Percentiles rank a stretch among this genome's conserved stretches.
Conservation (phyloP, 176 grass and related monocot genomes). For the Aegilops longissima region DNA sequence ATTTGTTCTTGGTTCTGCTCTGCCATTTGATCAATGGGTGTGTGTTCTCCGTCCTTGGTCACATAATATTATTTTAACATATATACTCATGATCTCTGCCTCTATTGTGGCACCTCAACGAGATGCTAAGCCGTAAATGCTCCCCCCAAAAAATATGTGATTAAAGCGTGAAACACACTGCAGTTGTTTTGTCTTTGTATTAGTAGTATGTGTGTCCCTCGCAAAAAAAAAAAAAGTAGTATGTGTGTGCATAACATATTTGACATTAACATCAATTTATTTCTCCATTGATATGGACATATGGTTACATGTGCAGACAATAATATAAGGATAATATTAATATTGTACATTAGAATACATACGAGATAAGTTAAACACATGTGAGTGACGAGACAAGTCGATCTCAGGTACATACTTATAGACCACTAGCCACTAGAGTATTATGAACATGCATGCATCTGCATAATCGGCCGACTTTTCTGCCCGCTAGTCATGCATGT, state of each 20-base stretch:
- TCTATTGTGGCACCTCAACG: no score
- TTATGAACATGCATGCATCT: slow-evolving; percentile 30
- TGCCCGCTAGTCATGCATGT: background rate
- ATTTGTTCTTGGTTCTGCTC: no score
- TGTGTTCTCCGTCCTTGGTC: no score
- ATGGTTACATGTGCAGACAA: background rate
- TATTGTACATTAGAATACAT: background rate
- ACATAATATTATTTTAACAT: no score
- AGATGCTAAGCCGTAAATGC: no score
- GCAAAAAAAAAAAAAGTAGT: no score
- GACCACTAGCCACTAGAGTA: background rate
- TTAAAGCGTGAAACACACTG: background rate
- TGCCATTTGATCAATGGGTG: no score
- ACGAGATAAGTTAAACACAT: background rate
- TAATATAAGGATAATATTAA: background rate
- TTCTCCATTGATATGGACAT: background rate
- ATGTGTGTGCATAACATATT: background rate
- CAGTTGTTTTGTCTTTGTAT: background rate
- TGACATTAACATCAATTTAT: background rate
- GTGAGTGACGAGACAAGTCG: background rate
- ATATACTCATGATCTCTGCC: no score
- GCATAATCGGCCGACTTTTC: no score
- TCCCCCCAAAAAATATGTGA: background rate
- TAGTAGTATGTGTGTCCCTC: background rate
- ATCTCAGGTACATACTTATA: background rate